phyloP scores from a whole-genome alignment of 768 basidiomycete genomes.

The Kwoniella dejecticola region DNA sequence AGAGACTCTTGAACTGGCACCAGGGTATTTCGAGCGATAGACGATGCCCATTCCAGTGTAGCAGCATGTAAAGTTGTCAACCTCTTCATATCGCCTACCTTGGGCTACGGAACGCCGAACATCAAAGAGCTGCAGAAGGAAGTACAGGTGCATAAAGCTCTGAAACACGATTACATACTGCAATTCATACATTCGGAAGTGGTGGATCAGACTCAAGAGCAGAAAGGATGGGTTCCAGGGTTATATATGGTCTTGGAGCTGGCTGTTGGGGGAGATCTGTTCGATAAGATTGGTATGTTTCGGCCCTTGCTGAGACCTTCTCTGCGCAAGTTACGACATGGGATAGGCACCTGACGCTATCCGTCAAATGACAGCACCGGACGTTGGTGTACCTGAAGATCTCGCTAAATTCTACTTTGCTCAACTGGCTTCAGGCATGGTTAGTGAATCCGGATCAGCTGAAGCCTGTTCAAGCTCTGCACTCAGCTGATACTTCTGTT shows the following conservation, averaged over 20 bases:
- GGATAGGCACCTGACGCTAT: constrained; percentile 8
- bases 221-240: constrained; percentile 67
- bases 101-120: constrained; percentile 58
- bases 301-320: not conserved
- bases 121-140: constrained; percentile 88
- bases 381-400: constrained; percentile 81
- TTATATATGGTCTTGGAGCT: constrained; percentile 92
- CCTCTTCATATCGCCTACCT: constrained; percentile 55
- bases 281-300: constrained; percentile 92
- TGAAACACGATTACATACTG: constrained; percentile 78
- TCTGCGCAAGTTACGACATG: no score
- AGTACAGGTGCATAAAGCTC: constrained; percentile 78
- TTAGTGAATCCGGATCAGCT: constrained; percentile 57
- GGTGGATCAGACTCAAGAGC: constrained; percentile 62
- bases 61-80: constrained; percentile 85
- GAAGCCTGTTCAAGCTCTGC: not conserved
- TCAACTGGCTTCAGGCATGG: constrained; percentile 82
- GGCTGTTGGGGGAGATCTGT: constrained; percentile 90
- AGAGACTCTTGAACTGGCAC: not conserved
- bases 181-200: constrained; percentile 78
- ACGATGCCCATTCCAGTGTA: constrained; percentile 61
- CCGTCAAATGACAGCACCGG: constrained; percentile 67
- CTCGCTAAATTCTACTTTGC: constrained; percentile 87
- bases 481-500: not conserved
- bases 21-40: constrained; percentile 82